Conservation (phyloP, 768 basidiomycete species). For the button mushroom (Agaricus bisporus) region DNA sequence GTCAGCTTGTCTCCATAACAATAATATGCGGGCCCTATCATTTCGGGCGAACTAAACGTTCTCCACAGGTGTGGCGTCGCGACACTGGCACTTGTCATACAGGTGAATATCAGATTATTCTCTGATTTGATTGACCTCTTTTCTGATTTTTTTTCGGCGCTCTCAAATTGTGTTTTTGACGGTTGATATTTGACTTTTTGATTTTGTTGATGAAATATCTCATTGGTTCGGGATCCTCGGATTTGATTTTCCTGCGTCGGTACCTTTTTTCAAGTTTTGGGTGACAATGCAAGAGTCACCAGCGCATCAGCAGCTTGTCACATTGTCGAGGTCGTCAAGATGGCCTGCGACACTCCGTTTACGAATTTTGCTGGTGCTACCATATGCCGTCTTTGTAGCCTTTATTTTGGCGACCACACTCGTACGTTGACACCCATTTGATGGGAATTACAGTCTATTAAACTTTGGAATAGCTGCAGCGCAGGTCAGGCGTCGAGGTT, state of each 20-base stretch:
- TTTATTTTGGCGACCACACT: constrained; percentile 32
- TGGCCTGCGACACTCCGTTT: constrained; percentile 10
- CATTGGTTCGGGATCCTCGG: too few relatives aligned
- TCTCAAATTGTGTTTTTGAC: constrained; percentile 8
- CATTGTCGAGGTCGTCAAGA: constrained; percentile 6
- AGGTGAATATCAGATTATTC: constrained; percentile 13
- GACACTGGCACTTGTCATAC: constrained; percentile 21
- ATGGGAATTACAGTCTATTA: not conserved
- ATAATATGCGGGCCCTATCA: not conserved
- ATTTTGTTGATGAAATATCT: not conserved
- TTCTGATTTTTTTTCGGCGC: not conserved
- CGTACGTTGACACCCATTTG: constrained; percentile 22
- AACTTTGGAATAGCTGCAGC: constrained; percentile 11
- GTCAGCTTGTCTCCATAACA: constrained; percentile 24
- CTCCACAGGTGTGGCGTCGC: constrained; percentile 18
- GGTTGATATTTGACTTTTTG: constrained; percentile 11
- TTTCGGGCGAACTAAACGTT: not conserved
- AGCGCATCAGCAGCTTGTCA: constrained; percentile 12
- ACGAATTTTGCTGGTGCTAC: constrained; percentile 15
- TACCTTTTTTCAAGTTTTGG: constrained; percentile 16
- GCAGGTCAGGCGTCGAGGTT: constrained; percentile 18
- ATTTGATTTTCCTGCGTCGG: not conserved
- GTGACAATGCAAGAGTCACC: constrained; percentile 18
- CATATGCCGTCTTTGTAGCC: constrained; percentile 33
- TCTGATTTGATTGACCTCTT: not conserved